Percentiles rank a stretch among this genome's conserved stretches.
phyloP scores from a whole-genome alignment of 345 rosid species.

The Aethionema arabicum region DNA sequence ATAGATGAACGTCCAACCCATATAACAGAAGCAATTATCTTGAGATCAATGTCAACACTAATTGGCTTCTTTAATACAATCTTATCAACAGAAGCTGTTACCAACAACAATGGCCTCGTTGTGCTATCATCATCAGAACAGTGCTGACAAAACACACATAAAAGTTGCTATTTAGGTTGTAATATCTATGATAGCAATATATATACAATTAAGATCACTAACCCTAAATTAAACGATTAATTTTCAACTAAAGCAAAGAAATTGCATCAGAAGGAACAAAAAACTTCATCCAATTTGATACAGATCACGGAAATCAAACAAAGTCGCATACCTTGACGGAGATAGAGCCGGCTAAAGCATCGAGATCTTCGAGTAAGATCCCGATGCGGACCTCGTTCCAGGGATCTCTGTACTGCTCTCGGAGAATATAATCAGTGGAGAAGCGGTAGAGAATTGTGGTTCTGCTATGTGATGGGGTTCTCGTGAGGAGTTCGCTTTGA shows the following conservation, averaged over 20 bases:
- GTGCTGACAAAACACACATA: constrained; percentile 46
- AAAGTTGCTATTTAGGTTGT: not conserved
- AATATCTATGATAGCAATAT: not conserved
- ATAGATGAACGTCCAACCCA: constrained; percentile 91
- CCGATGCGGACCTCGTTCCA: constrained; percentile 92
- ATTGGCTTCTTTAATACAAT: constrained; percentile 77
- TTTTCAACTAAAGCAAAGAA: not conserved
- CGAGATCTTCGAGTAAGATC: constrained; percentile 86
- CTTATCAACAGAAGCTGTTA: constrained; percentile 87
- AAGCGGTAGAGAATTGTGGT: constrained; percentile 64
- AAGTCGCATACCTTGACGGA: constrained; percentile 63
- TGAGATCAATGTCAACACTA: constrained; percentile 62
- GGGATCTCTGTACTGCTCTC: constrained; percentile 88
- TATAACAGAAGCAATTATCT: constrained; percentile 68
- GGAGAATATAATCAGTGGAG: constrained; percentile 60
- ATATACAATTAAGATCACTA: not conserved
- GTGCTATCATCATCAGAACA: constrained; percentile 74
- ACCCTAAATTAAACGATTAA: constrained; percentile 2
- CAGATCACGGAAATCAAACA: not conserved
- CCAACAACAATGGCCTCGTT: constrained; percentile 78
- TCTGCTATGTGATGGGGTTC: constrained; percentile 64
- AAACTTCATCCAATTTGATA: not conserved
- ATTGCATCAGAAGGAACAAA: not conserved
- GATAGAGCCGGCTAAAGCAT: constrained; percentile 88
- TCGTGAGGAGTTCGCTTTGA: constrained; percentile 62